Conservation (phyloP, 208 protist genomes). For the Kentomonas sorsogonicus region DNA sequence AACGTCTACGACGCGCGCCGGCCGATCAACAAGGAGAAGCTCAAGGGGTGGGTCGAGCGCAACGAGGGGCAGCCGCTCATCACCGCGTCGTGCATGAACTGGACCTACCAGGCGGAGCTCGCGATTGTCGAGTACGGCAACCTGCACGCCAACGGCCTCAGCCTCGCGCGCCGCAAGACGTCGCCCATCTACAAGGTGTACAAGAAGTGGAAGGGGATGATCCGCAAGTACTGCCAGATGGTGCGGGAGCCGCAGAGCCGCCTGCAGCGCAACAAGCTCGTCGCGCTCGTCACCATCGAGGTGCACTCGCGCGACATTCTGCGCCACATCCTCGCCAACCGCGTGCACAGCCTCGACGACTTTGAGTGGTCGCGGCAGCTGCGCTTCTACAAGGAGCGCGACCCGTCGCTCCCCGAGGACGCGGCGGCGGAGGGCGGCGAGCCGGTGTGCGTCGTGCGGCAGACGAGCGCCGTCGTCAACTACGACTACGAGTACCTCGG, state of each 20-base stretch:
- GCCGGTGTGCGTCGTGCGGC: slow-evolving; percentile 82
- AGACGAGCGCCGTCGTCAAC: slow-evolving; percentile 88
- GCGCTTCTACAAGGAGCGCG: slow-evolving; percentile 91
- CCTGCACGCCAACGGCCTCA: slow-evolving; percentile 68
- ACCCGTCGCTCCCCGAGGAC: neutral
- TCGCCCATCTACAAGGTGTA: slow-evolving; percentile 89
- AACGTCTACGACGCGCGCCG: slow-evolving; percentile 78
- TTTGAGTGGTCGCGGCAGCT: slow-evolving; percentile 98
- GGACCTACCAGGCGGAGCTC: slow-evolving; percentile 91
- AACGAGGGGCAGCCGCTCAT: slow-evolving; percentile 94
- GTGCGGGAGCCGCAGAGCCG: slow-evolving; percentile 89
- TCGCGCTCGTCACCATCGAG: slow-evolving; percentile 97
- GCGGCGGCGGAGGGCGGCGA: slow-evolving; percentile 10
- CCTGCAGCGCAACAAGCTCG: slow-evolving; percentile 94
- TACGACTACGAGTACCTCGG: slow-evolving; percentile 98
- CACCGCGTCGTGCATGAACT: slow-evolving; percentile 94
- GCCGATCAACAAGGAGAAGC: slow-evolving; percentile 64
- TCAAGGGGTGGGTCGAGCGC: slow-evolving; percentile 86
- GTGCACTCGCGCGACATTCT: slow-evolving; percentile 98
- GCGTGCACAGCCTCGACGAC: slow-evolving; percentile 79
- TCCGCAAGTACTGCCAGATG: slow-evolving; percentile 94
- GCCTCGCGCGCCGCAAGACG: slow-evolving; percentile 83
- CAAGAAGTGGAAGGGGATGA: slow-evolving; percentile 92
- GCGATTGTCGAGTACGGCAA: slow-evolving; percentile 87
- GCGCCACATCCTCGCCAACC: slow-evolving; percentile 84